These are phyloP conservation scores for Scutellaria barbata DNA, from an alignment of 257 asterid genomes.

Conservation along the genomic window DNA sequence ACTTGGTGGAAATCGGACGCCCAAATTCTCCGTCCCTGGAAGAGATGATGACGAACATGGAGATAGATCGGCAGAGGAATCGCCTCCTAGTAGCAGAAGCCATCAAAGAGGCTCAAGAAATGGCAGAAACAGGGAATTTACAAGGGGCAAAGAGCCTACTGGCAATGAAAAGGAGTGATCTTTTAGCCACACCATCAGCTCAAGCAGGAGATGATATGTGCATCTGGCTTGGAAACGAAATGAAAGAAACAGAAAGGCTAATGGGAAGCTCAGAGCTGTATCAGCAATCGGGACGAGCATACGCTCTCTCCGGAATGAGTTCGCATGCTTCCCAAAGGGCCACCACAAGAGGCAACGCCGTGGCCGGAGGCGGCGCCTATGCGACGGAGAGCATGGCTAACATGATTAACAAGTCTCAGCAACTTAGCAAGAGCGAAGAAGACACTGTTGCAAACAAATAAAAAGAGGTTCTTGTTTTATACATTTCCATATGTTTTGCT, in stretches of 20 bases:
- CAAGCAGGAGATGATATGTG: constrained; percentile 30
- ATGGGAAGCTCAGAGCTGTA: not conserved
- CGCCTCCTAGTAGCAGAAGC: constrained; percentile 24
- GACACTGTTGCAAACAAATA: not conserved
- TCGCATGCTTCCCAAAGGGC: constrained; percentile 28
- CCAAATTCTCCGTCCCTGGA: not conserved
- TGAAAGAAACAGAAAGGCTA: constrained; percentile 17
- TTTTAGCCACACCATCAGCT: not conserved
- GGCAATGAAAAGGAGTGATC: constrained; percentile 2
- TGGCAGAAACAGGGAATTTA: constrained; percentile 30
- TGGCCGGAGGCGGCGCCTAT: constrained; percentile 24
- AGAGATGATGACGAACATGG: constrained; percentile 14
- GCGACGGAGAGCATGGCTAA: constrained; percentile 25
- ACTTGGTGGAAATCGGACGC: constrained; percentile 28
- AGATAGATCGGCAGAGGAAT: constrained; percentile 36
- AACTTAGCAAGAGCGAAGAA: not conserved
- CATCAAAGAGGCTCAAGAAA: constrained; percentile 29
- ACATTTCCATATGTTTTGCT: not conserved
- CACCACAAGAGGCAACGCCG: not conserved
- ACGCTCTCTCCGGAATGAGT: constrained; percentile 32
- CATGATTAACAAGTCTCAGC: constrained; percentile 27
- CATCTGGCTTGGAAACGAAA: constrained; percentile 27
- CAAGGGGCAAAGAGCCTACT: not conserved
- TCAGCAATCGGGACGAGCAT: constrained; percentile 25
- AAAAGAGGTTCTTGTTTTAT: not conserved